These are phyloP conservation scores for Monilinia aucupariae DNA, from an alignment of 2,329 filamentous ascomycete genomes.

Conservation along the genomic window DNA sequence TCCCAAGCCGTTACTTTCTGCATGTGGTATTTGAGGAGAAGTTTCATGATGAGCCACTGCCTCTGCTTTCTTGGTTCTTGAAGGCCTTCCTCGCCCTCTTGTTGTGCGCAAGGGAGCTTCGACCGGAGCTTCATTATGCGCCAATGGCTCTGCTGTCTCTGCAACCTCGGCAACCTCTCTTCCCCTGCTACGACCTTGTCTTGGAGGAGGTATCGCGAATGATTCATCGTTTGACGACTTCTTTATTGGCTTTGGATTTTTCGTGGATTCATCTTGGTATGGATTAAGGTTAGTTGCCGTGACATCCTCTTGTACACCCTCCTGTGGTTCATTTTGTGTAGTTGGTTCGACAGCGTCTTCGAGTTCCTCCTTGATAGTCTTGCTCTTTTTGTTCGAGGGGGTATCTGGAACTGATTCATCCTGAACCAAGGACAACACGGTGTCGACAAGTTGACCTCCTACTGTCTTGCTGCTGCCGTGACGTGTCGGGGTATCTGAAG, in stretches of 20 bases:
- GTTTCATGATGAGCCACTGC: neutral
- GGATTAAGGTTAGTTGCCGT: neutral
- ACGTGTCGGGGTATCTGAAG: constrained; percentile 6
- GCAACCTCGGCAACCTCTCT: neutral
- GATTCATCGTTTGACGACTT: neutral
- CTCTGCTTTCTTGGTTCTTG: neutral
- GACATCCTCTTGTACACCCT: neutral
- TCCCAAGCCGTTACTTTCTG: neutral
- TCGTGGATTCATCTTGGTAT: neutral
- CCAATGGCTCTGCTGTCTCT: neutral
- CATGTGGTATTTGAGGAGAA: neutral
- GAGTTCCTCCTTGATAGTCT: neutral
- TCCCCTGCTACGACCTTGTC: neutral
- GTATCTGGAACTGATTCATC: neutral
- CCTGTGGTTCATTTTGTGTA: neutral
- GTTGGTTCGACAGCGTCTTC: neutral
- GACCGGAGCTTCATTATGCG: neutral
- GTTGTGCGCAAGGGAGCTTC: neutral
- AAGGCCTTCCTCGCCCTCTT: neutral
- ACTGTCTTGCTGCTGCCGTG: constrained; percentile 1
- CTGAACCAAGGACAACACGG: neutral
- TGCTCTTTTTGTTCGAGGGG: neutral
- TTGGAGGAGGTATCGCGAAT: neutral
- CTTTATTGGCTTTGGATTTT: neutral
- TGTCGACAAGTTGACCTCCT: neutral